These are phyloP conservation scores for Darksidea phi DNA, from an alignment of 495 filamentous ascomycete genomes.

Conservation along the genomic window DNA sequence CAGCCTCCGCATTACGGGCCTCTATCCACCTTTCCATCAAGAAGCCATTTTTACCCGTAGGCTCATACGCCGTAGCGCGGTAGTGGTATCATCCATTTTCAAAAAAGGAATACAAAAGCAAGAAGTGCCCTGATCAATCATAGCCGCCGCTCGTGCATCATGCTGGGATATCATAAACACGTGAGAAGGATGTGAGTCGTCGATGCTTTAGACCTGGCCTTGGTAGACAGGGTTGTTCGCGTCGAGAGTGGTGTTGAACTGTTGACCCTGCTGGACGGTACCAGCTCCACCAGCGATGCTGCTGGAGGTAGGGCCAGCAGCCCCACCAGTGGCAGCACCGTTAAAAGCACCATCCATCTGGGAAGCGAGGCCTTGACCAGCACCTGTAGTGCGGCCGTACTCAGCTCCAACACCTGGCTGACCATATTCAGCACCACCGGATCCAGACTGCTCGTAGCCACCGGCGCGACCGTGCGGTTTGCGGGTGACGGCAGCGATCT, in stretches of 20 bases:
- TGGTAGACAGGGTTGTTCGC: conserved; percentile 51
- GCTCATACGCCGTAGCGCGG: conserved; percentile 5
- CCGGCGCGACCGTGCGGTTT: conserved; percentile 53
- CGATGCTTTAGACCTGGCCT: conserved; percentile 42
- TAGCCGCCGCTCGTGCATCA: not conserved
- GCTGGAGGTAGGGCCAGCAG: conserved; percentile 21
- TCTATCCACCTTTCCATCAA: not conserved
- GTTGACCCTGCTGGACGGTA: conserved; percentile 3
- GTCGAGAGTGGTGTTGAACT: conserved; percentile 46
- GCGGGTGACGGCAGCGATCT: conserved; percentile 60
- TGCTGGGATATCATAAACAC: not conserved
- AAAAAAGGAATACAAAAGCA: not conserved
- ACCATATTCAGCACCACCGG: conserved; percentile 17
- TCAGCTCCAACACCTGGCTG: conserved; percentile 3
- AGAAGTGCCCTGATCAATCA: not conserved
- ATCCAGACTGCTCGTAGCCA: conserved; percentile 20
- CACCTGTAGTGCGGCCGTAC: conserved; percentile 8
- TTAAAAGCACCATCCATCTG: conserved; percentile 46
- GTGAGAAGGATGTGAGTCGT: not conserved
- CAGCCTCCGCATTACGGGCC: conserved; percentile 1
- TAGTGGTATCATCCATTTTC: conserved; percentile 9
- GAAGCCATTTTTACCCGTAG: conserved; percentile 2
- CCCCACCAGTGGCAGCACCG: conserved; percentile 32
- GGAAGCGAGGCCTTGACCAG: conserved; percentile 13
- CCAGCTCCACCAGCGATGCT: not conserved